Conservation (phyloP, 192 early-diverging fungal genomes). For the Mortierella claussenii region DNA sequence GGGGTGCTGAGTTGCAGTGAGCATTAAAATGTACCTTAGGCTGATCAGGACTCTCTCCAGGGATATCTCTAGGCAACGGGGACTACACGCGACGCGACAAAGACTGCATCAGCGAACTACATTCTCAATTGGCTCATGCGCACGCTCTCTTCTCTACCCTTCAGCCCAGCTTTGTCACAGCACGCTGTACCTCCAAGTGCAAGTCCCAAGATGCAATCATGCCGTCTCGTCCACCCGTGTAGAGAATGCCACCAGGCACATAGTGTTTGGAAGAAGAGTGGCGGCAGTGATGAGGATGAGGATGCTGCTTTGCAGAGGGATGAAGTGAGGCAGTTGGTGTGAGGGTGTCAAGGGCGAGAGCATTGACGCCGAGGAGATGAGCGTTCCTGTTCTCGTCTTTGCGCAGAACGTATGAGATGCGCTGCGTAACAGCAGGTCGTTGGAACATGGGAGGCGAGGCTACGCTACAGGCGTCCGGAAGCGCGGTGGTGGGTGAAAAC, state of each 20-base stretch:
- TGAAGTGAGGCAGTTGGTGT: slow-evolving; percentile 24
- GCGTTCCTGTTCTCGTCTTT: slow-evolving; percentile 65
- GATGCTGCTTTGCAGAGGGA: neutral
- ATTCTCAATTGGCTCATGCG: too few species aligned
- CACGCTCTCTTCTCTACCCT: neutral
- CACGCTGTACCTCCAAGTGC: slow-evolving; percentile 57
- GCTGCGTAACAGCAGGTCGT: slow-evolving; percentile 50
- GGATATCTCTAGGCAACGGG: slow-evolving; percentile 41
- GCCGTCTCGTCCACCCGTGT: slow-evolving; percentile 91
- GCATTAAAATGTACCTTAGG: slow-evolving; percentile 31
- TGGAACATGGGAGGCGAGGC: slow-evolving; percentile 27
- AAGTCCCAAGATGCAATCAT: slow-evolving; percentile 89
- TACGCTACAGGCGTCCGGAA: neutral
- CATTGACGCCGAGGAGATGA: slow-evolving; percentile 87
- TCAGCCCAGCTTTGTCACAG: neutral
- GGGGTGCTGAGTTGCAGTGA: too few species aligned
- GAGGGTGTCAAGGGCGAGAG: slow-evolving; percentile 76
- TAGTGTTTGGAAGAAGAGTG: slow-evolving; percentile 11
- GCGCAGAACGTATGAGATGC: slow-evolving; percentile 70
- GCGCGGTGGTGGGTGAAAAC: neutral
- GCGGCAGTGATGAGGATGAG: too few species aligned
- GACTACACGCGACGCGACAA: slow-evolving; percentile 6
- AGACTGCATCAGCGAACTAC: neutral
- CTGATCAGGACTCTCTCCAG: slow-evolving; percentile 32
- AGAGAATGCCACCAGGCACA: slow-evolving; percentile 75